Conservation (phyloP, 371 early-diverging fungal species). For the Batkoa obscura region DNA sequence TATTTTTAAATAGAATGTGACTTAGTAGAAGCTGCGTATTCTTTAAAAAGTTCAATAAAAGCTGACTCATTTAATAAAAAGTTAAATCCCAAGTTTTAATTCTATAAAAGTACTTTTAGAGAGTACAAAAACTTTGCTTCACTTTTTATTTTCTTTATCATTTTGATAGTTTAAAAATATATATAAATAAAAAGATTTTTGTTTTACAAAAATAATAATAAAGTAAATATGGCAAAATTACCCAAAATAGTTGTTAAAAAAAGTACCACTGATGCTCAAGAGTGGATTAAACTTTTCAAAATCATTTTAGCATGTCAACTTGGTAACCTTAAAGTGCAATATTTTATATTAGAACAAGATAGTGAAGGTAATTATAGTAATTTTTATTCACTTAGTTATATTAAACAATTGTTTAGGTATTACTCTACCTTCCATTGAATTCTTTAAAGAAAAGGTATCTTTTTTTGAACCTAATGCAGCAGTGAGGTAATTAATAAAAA, state of each 20-base stretch:
- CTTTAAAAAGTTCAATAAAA: too few relatives aligned
- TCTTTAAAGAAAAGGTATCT: neutral
- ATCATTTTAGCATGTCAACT: neutral
- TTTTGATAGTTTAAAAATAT: too few relatives aligned
- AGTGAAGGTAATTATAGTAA: neutral
- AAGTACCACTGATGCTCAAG: neutral
- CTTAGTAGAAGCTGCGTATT: too few relatives aligned
- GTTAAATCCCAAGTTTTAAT: too few relatives aligned
- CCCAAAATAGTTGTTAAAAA: neutral
- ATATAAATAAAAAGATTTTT: too few relatives aligned
- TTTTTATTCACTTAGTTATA: neutral
- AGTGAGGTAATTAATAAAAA: neutral
- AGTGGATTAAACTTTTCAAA: neutral
- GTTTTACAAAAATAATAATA: too few relatives aligned
- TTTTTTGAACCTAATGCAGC: neutral
- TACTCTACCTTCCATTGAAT: neutral
- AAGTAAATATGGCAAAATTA: conserved; percentile 1
- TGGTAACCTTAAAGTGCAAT: neutral
- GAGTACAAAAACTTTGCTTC: too few relatives aligned
- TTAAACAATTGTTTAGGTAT: neutral
- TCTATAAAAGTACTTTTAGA: too few relatives aligned
- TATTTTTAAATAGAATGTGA: too few relatives aligned
- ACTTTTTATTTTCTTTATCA: too few relatives aligned
- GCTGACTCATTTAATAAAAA: too few relatives aligned
- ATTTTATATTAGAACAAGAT: neutral